These are phyloP conservation scores for Dalbergia cultrata DNA, from an alignment of 306 rosid genomes.

Conservation along the genomic window DNA sequence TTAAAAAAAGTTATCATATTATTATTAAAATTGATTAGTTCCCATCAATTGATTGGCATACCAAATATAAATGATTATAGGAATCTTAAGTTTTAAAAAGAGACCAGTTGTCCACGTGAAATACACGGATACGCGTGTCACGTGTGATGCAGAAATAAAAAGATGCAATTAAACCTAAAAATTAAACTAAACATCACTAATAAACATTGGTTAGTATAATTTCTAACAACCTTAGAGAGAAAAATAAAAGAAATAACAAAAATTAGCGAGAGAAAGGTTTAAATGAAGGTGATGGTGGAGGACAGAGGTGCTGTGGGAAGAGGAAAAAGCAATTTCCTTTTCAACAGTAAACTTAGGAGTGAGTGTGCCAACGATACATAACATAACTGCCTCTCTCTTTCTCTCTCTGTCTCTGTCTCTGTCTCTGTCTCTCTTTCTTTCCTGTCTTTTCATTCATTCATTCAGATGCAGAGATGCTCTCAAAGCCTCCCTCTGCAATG, in stretches of 20 bases:
- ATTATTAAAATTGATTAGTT: neutral
- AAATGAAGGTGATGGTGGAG: conserved; percentile 35
- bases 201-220: neutral
- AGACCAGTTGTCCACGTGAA: conserved; percentile 9
- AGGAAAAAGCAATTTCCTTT: conserved; percentile 46
- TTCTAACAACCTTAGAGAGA: too few species aligned
- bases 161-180: neutral
- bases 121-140: neutral
- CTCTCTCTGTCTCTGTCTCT: neutral
- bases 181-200: neutral
- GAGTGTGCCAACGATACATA: conserved; percentile 38
- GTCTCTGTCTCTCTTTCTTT: neutral
- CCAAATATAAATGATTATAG: neutral
- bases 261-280: neutral
- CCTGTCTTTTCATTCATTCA: neutral
- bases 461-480: conserved; percentile 63
- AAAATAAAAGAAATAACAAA: too few species aligned
- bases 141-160: neutral
- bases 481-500: conserved; percentile 64
- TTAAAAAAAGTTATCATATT: too few species aligned
- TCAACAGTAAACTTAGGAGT: conserved; percentile 40
- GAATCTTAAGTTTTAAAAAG: neutral
- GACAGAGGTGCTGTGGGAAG: conserved; percentile 10
- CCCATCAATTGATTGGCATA: neutral
- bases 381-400: conserved; percentile 48